Evolutionary conservation across 2,329 filamentous ascomycete species (phyloP).

Genomic region (Paraphaeosphaeria minitans): DNA sequence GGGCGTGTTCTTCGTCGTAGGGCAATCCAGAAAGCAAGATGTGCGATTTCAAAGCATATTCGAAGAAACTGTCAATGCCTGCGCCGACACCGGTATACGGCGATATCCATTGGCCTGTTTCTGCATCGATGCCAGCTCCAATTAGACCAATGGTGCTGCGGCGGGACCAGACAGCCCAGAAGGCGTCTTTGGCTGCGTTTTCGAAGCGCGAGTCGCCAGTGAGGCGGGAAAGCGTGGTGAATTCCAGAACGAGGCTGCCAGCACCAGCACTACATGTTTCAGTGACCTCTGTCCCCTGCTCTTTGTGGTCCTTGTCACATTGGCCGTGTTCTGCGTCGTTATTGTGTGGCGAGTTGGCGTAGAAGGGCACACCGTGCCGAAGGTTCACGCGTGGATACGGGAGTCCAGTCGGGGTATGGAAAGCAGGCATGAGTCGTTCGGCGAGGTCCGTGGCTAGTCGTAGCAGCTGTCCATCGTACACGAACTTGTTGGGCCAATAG

Average conservation of each 20-base stretch:
- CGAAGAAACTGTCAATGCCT: conserved; percentile 97
- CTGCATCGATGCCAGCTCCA: conserved; percentile 89
- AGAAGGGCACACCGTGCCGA: conserved; percentile 88
- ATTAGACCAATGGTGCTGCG: conserved; percentile 86
- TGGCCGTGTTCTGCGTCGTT: conserved; percentile 56
- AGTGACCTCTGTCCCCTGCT: conserved; percentile 71
- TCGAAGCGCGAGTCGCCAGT: conserved; percentile 90
- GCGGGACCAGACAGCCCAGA: conserved; percentile 95
- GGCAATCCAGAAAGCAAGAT: conserved; percentile 79
- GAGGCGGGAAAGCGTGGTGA: conserved; percentile 85
- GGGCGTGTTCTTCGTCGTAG: conserved; percentile 53
- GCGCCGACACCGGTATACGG: conserved; percentile 93
- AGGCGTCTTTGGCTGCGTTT: conserved; percentile 84
- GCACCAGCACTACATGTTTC: conserved; percentile 97
- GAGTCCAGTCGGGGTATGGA: conserved; percentile 87
- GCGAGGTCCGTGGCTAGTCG: conserved; percentile 87
- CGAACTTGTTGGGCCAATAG: conserved; percentile 74
- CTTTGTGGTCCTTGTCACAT: conserved; percentile 53
- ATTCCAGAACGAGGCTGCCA: conserved; percentile 93
- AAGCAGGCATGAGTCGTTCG: conserved; percentile 83
- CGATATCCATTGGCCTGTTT: conserved; percentile 86
- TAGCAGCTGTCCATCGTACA: conserved; percentile 87
- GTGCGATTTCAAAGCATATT: conserved; percentile 94
- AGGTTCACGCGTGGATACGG: conserved; percentile 95
- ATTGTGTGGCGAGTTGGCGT: conserved; percentile 82